phyloP scores from a whole-genome alignment of 371 early-diverging fungal species.

The Rhizopus delemar region DNA sequence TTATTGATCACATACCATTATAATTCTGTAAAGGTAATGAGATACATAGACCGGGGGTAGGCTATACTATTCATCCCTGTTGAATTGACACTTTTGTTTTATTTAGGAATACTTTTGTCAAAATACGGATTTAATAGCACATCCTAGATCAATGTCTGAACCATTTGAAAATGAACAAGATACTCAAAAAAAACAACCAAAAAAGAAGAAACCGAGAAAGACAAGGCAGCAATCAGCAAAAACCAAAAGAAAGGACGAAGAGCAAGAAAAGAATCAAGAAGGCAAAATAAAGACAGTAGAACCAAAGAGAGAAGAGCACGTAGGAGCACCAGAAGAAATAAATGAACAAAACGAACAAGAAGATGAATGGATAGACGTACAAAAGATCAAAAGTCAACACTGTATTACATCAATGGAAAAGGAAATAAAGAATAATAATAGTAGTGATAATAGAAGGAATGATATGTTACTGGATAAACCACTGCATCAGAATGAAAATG shows the following conservation, averaged over 20 bases:
- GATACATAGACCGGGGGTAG: neutral
- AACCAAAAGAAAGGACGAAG: slow-evolving; percentile 9
- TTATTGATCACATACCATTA: neutral
- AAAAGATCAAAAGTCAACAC: neutral
- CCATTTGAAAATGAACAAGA: neutral
- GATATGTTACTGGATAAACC: neutral
- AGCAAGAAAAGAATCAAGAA: slow-evolving; percentile 1
- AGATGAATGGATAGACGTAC: neutral
- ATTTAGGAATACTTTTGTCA: slow-evolving; percentile 1
- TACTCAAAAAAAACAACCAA: neutral
- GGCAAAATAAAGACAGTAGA: neutral
- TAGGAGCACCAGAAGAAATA: neutral
- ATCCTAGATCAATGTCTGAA: neutral
- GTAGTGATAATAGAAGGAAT: neutral
- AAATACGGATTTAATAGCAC: neutral
- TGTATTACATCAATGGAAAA: neutral
- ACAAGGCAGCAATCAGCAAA: neutral
- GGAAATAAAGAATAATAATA: neutral
- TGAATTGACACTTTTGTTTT: slow-evolving; percentile 4
- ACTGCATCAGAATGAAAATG: neutral
- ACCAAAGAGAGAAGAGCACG: slow-evolving; percentile 4
- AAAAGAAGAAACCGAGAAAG: slow-evolving; percentile 5
- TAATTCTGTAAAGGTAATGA: neutral
- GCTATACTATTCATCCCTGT: slow-evolving; percentile 11
- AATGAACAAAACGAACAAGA: slow-evolving; percentile 16